Base-by-base conservation (phyloP, 495 filamentous ascomycete genomes). In the Delitschia confertaspora region DNA sequence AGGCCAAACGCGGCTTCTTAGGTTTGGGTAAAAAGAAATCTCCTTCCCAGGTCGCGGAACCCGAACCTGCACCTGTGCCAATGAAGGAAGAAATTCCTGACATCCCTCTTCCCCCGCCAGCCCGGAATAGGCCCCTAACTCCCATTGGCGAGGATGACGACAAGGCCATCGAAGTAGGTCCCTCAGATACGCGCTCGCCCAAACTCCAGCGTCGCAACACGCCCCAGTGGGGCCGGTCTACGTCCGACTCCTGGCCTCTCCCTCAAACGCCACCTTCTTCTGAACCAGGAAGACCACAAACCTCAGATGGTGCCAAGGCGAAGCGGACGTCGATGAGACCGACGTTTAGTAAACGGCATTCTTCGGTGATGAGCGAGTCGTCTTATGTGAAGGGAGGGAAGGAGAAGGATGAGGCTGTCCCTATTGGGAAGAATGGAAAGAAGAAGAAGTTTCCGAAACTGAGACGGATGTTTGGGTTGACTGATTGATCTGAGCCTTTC, bases 371-470 rank as follows among this genome's bases (percentile, higher is more conserved):
- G 26, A 22, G 29, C 17, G 32, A 33, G 14, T 29, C 20, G 10
- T 33, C 42, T 24, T 53, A 55, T 19, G 36, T 33, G 23, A 55
- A 51, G 26, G 34, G 35, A 8, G 50, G 39, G 13, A 45, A 45
- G 24, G 49, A 42, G 32, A n/a, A n/a, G n/a, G n/a, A n/a, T n/a
- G n/a, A n/a, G n/a, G n/a, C n/a, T n/a, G 43, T 58, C 17, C 50
- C 60, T 42, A 25, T 57, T 39, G 35, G 50, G 31, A 20, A 57
- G 41, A 55, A 53, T 26, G 58, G 61, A 46, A 76, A 73, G 65
- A 76, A 75, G 66, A 79, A 78, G 69, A 75, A 69, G 59, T 79
- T 79, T 53, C 65, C 63, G 30, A 51, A 60, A 27, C 49, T 79
- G 56, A 69, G 75, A 56, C 65, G 65, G 47, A 73, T 71, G 53